A percentile compares a stretch with the other conserved stretches of the same genome.
These are phyloP conservation scores for Phytophthora melonis DNA, from an alignment of 352 stramenopile genomes.

Conservation along the genomic window DNA sequence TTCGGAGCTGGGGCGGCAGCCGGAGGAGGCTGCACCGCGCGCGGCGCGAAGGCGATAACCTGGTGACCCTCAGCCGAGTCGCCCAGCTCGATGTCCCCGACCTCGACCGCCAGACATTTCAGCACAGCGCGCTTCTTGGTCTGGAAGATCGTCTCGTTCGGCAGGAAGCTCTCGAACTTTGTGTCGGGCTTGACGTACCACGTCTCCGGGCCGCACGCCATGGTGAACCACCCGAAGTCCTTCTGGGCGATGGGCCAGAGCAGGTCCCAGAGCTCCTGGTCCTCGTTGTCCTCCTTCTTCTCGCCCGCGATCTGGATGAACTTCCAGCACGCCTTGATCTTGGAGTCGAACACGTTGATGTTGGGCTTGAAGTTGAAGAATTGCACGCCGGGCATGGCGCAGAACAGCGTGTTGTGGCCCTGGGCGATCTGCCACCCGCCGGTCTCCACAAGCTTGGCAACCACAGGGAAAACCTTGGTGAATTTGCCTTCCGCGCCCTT, in stretches of 20 bases:
- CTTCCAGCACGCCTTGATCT: constrained; percentile 84
- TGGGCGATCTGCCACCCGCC: constrained; percentile 74
- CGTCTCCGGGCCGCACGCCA: constrained; percentile 73
- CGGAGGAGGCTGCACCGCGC: constrained; percentile 22
- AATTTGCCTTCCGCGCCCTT: constrained; percentile 53
- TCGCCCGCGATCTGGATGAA: constrained; percentile 57
- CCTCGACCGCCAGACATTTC: constrained; percentile 63
- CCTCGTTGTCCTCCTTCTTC: constrained; percentile 38
- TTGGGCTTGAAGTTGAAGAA: constrained; percentile 89
- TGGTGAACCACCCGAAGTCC: constrained; percentile 79
- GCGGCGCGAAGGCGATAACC: constrained; percentile 60
- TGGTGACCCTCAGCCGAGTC: constrained; percentile 76
- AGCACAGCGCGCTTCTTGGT: constrained; percentile 77
- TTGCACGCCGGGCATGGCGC: constrained; percentile 77
- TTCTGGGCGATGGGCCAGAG: constrained; percentile 71
- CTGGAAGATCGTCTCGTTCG: constrained; percentile 88
- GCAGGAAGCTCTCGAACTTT: constrained; percentile 70
- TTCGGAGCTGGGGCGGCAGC: constrained; percentile 16
- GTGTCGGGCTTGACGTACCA: constrained; percentile 82
- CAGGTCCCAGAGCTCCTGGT: constrained; percentile 62
- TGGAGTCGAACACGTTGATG: constrained; percentile 85
- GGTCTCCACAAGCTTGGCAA: constrained; percentile 60
- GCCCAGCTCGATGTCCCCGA: constrained; percentile 65
- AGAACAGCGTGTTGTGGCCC: constrained; percentile 68
- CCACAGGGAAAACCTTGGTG: constrained; percentile 45